These are phyloP conservation scores for Pseudogymnoascus sp. DNA, from an alignment of 2,329 filamentous ascomycete genomes.

Conservation along the genomic window DNA sequence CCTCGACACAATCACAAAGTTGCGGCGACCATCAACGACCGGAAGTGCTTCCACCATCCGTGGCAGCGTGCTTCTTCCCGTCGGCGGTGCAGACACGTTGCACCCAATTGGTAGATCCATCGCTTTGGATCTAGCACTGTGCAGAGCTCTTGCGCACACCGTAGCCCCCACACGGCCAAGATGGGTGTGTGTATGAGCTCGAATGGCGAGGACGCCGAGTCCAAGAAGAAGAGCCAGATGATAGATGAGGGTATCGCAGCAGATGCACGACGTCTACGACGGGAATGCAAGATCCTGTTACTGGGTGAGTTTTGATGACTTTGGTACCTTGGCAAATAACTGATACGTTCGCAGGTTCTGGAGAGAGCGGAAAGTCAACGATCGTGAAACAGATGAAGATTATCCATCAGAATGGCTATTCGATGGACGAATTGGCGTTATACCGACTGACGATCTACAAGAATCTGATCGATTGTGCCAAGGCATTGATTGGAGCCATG, in stretches of 20 bases:
- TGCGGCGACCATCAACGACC: not conserved
- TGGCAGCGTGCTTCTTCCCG: constrained; percentile 5
- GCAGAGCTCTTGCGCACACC: not conserved
- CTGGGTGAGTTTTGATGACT: constrained; percentile 57
- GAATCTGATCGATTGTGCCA: constrained; percentile 94
- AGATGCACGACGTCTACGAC: constrained; percentile 81
- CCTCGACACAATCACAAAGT: not conserved
- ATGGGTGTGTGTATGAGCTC: constrained; percentile 96
- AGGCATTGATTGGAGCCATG: constrained; percentile 85
- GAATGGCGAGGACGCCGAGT: constrained; percentile 71
- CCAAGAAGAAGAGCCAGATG: constrained; percentile 92
- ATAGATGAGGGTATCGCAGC: constrained; percentile 93
- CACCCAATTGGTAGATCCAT: constrained; percentile 6
- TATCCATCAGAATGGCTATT: constrained; percentile 97
- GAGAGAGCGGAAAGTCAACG: constrained; percentile 97
- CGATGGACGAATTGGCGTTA: constrained; percentile 83
- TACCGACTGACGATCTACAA: constrained; percentile 98
- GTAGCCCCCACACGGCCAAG: constrained; percentile 27
- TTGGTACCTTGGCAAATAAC: constrained; percentile 18
- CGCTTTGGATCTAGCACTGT: not conserved
- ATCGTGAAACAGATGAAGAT: constrained; percentile 99
- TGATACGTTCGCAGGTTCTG: constrained; percentile 60
- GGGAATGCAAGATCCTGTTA: constrained; percentile 98
- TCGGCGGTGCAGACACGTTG: constrained; percentile 5
- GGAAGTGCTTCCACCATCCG: constrained; percentile 2